These are phyloP conservation scores for Claviceps humidiphila DNA, from an alignment of 2,329 filamentous ascomycete species.

Conservation along the genomic window DNA sequence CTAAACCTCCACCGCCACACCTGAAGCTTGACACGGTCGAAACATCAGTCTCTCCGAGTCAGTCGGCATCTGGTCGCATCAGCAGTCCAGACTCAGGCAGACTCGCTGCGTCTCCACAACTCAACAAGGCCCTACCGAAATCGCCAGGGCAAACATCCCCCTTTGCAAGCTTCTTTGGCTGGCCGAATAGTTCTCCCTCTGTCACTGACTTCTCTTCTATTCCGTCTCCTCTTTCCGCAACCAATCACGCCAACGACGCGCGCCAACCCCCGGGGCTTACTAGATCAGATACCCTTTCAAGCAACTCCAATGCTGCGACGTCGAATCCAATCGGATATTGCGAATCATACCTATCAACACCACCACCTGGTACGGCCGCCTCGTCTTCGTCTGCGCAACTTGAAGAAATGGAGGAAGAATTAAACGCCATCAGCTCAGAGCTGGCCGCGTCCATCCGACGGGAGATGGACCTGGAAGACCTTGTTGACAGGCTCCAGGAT, in stretches of 20 bases:
- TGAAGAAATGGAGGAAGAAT: conserved; percentile 84
- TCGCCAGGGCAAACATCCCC: conserved; percentile 36
- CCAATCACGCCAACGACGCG: conserved; percentile 22
- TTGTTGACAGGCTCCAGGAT: conserved; percentile 77
- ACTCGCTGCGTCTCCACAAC: conserved; percentile 22
- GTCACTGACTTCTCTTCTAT: conserved; percentile 39
- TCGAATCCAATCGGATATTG: conserved; percentile 34
- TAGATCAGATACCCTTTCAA: conserved; percentile 2
- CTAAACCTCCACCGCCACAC: conserved; percentile 39
- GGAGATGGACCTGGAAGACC: conserved; percentile 92
- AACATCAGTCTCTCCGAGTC: conserved; percentile 15
- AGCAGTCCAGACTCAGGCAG: conserved; percentile 17
- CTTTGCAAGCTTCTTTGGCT: conserved; percentile 41
- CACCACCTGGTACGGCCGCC: conserved; percentile 25
- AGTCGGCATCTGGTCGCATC: conserved; percentile 12
- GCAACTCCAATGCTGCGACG: conserved; percentile 27
- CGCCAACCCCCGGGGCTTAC: conserved; percentile 8
- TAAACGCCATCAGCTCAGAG: conserved; percentile 86
- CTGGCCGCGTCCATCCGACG: conserved; percentile 83
- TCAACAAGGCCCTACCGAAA: conserved; percentile 42
- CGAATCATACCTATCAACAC: conserved; percentile 39
- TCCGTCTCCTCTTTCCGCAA: conserved; percentile 37
- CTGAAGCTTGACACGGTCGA: conserved; percentile 34
- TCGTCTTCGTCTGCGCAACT: conserved; percentile 42
- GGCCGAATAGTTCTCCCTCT: conserved; percentile 33